Conservation (phyloP, 345 rosid genomes). For the Kandelia obovata region DNA sequence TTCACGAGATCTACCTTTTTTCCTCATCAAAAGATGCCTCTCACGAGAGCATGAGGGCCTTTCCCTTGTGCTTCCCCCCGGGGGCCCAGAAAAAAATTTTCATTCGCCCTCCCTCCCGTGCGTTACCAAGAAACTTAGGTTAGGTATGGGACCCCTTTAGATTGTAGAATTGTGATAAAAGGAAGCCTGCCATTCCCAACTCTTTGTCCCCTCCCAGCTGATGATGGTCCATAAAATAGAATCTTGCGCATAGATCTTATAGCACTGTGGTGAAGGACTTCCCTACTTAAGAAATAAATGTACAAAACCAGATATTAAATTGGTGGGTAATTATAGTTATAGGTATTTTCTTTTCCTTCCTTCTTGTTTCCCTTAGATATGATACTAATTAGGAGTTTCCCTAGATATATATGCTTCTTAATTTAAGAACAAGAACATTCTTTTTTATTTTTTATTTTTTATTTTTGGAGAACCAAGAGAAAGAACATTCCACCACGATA, state of each 20-base stretch:
- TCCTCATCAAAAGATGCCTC: slow-evolving; percentile 11
- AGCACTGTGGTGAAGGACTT: background rate
- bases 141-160: slow-evolving; percentile 20
- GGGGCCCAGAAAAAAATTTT: background rate
- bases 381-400: too few relatives aligned
- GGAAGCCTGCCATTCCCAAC: slow-evolving; percentile 4
- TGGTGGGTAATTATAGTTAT: background rate
- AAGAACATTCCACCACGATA: too few relatives aligned
- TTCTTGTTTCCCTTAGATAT: too few relatives aligned
- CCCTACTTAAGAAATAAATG: background rate
- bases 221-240: background rate
- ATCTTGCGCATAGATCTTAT: background rate
- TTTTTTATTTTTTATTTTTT: too few relatives aligned
- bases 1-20: slow-evolving; percentile 13
- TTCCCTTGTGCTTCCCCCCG: slow-evolving; percentile 6
- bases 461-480: too few relatives aligned
- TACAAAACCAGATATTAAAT: background rate
- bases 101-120: slow-evolving; percentile 10
- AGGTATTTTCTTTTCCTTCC: too few relatives aligned
- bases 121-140: slow-evolving; percentile 12
- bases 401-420: background rate
- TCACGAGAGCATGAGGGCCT: slow-evolving; percentile 1
- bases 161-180: slow-evolving; percentile 14
- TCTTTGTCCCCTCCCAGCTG: slow-evolving; percentile 15
- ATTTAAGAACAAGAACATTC: too few relatives aligned